Conservation (phyloP, 768 basidiomycete species). For the Phaeolepiota aurea region DNA sequence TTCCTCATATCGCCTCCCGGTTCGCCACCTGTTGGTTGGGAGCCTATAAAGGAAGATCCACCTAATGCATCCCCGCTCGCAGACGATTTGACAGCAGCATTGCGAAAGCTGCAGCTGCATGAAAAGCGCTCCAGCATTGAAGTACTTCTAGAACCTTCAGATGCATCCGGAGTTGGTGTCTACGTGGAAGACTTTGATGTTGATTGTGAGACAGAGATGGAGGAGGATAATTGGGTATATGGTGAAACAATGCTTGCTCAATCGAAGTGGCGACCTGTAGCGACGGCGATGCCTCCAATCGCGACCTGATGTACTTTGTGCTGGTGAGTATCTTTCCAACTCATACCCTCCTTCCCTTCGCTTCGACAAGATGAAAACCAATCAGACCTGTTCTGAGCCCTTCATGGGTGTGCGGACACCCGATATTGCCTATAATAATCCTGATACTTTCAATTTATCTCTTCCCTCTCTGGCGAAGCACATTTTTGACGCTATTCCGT, state of each 20-base stretch:
- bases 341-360: conserved; percentile 1
- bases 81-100: conserved; percentile 76
- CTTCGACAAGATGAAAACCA: conserved; percentile 46
- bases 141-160: conserved; percentile 59
- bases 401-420: conserved; percentile 41
- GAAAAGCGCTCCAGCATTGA: conserved; percentile 29
- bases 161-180: conserved; percentile 66
- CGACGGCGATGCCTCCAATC: conserved; percentile 53
- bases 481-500: background rate
- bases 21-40: conserved; percentile 96
- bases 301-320: conserved; percentile 10
- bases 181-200: conserved; percentile 70
- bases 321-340: conserved; percentile 12
- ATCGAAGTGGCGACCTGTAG: conserved; percentile 39
- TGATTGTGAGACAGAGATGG: conserved; percentile 27
- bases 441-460: background rate
- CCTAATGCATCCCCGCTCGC: conserved; percentile 82
- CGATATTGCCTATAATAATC: conserved; percentile 56
- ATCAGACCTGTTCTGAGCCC: conserved; percentile 77
- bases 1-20: conserved; percentile 98
- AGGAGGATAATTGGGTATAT: conserved; percentile 58
- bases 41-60: conserved; percentile 82
- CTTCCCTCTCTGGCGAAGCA: background rate
- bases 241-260: conserved; percentile 45
- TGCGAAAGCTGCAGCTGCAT: conserved; percentile 59